Percentiles rank a stretch among this genome's conserved stretches.
Conservation (phyloP, 768 basidiomycete genomes). For the Mycena chlorophos region DNA sequence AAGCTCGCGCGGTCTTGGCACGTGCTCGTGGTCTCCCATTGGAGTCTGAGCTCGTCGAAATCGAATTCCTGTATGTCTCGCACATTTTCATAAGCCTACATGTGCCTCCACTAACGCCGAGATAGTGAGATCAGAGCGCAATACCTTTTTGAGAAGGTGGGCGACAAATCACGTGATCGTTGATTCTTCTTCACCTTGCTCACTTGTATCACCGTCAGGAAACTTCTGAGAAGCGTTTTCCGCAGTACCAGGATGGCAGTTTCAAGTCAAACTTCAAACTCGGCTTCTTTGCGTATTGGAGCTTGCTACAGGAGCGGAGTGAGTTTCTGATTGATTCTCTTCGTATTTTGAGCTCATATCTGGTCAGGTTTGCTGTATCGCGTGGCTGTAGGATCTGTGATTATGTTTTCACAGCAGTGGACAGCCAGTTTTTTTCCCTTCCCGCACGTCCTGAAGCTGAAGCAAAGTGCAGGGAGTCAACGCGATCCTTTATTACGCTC, state of each 20-base stretch:
- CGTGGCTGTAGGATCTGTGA: conserved; percentile 45
- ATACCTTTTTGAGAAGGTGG: conserved; percentile 61
- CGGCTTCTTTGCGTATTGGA: conserved; percentile 58
- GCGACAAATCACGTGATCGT: background rate
- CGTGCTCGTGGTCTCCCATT: conserved; percentile 54
- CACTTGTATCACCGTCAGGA: conserved; percentile 37
- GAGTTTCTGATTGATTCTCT: conserved; percentile 5
- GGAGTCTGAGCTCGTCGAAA: conserved; percentile 65
- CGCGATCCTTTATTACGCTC: conserved; percentile 76
- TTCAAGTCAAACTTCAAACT: conserved; percentile 60
- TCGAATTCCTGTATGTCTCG: conserved; percentile 66
- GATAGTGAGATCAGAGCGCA: conserved; percentile 71
- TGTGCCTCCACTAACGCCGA: background rate
- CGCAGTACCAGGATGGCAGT: conserved; percentile 63
- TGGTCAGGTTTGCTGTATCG: conserved; percentile 57
- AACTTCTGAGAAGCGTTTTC: conserved; percentile 54
- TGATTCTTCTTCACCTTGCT: background rate
- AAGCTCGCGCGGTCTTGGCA: conserved; percentile 66
- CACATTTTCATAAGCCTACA: background rate
- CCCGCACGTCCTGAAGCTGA: background rate
- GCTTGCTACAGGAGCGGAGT: conserved; percentile 57
- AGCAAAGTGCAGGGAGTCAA: conserved; percentile 55
- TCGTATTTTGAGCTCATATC: background rate
- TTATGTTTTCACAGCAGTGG: conserved; percentile 86
- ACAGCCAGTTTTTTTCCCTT: conserved; percentile 33